Evolutionary conservation across 805 yeast genomes (phyloP).

Genomic region (Yamadazyma insecticola): DNA sequence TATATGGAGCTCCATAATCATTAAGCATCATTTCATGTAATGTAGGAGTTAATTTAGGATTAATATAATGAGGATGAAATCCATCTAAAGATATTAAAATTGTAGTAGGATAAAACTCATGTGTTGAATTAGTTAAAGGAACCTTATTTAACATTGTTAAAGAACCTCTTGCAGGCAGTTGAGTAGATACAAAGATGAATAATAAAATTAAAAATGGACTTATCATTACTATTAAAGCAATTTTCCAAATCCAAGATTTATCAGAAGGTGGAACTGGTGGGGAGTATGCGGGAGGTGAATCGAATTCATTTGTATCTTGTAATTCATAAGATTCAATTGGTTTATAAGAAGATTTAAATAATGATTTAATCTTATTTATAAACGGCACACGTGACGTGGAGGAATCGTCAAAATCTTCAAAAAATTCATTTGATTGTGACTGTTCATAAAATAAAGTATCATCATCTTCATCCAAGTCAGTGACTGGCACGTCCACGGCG

Average conservation of each 20-base stretch:
- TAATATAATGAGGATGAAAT: constrained; percentile 84
- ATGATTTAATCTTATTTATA: too few species aligned
- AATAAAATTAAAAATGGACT: too few species aligned
- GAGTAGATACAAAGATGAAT: too few species aligned
- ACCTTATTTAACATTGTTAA: too few species aligned
- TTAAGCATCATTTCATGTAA: constrained; percentile 53
- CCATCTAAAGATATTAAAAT: constrained; percentile 80
- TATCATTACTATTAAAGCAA: too few species aligned
- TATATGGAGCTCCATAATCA: constrained; percentile 68
- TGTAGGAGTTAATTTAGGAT: constrained; percentile 62
- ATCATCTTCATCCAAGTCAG: constrained; percentile 48
- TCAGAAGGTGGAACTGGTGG: too few species aligned
- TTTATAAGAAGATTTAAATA: constrained; percentile 1
- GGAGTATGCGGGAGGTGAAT: too few species aligned
- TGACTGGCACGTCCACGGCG: constrained; percentile 55
- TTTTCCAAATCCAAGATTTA: too few species aligned
- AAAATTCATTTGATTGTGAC: too few species aligned
- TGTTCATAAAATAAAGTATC: constrained; percentile 23
- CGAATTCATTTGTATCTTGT: constrained; percentile 2
- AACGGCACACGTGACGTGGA: too few species aligned
- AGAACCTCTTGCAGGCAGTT: too few species aligned
- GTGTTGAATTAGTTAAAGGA: constrained; percentile 63
- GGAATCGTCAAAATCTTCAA: too few species aligned
- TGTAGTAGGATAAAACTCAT: constrained; percentile 72
- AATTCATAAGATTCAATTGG: constrained; percentile 12